Evolutionary conservation across 257 asterid genomes (phyloP).

Genomic region (Solanum dulcamara): DNA sequence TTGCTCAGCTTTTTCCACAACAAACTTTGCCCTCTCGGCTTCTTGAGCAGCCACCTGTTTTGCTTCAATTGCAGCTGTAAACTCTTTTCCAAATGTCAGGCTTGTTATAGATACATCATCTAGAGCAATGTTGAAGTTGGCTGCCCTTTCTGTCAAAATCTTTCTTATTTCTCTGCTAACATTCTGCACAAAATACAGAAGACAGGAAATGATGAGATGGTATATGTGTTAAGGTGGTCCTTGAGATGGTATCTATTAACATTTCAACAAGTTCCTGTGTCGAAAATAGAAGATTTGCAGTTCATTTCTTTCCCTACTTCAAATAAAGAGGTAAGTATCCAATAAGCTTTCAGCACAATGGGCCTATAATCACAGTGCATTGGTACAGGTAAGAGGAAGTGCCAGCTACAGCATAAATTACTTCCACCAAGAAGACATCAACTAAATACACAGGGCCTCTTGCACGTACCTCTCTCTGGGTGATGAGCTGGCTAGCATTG

Average conservation of each 20-base stretch:
- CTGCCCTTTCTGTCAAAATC: conserved; percentile 72
- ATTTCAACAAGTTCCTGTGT: neutral
- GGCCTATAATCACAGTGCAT: neutral
- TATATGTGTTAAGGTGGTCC: neutral
- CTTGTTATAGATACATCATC: conserved; percentile 87
- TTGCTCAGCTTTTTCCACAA: conserved; percentile 92
- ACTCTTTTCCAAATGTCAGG: conserved; percentile 79
- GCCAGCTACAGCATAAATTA: neutral
- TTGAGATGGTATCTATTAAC: neutral
- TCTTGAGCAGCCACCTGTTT: conserved; percentile 95
- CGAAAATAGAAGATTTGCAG: neutral
- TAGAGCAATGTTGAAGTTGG: conserved; percentile 78
- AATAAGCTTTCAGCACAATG: neutral
- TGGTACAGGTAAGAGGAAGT: neutral
- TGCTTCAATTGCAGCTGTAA: conserved; percentile 95
- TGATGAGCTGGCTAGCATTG: conserved; percentile 92
- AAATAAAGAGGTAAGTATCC: no score
- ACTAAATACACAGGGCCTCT: neutral
- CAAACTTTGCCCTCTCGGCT: conserved; percentile 92
- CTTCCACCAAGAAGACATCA: neutral
- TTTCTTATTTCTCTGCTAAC: conserved; percentile 84
- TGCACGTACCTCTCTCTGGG: conserved; percentile 77
- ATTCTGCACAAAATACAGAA: conserved; percentile 24
- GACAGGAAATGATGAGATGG: neutral
- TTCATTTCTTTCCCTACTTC: neutral